Evolutionary conservation across 306 rosid species (phyloP), one percentile per base, ranked within the genome.

Genomic region (Alnus rubra): DNA sequence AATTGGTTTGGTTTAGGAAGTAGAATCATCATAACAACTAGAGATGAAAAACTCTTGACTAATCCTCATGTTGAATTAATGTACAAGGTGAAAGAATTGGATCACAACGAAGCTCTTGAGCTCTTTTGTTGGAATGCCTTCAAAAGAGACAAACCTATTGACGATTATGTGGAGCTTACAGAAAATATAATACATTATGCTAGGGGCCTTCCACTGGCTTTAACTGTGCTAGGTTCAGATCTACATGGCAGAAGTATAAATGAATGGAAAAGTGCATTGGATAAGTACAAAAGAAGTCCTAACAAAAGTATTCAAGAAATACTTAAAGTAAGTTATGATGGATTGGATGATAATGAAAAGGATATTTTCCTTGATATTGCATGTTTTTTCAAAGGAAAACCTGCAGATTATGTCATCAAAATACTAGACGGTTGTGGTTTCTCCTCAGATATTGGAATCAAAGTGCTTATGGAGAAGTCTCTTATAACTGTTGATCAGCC

Each of bases 181-280:
- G 12, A 10, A 7, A 10, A 9, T 5, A 48, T 48, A 48, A 9
- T 48, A 7, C 51, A 48, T 1, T 48, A 8, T 48, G 51, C 51
- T 9, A 48, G 51, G 9, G 51, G 51, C 51, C 51, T 48, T 48
- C 51, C 51, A 48, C 13, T 48, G 51, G 51, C 12, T 48, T 48
- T 48, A 7, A 48, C 12, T 48, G 51, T 48, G 12, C 12, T 48
- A 48, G 51, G 51, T 48, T 48, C 51, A 48, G 51, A 48, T 48
- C 51, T 48, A 10, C 51, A 48, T 9, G 51, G 12, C 1, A 10
- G 80, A 77, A 64, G n/a, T 12, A 30, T 48, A 49, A 39, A 42
- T 7, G 58, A 77, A 39, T 86, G 87, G 87, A 37, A 77, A 31
- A 81, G 80, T 42, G 82, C 82, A 12, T 69, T 82, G 78, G 53